A percentile compares a stretch with the other conserved stretches of the same genome.
These are phyloP conservation scores for Cydonia oblonga DNA, from an alignment of 331 rosid genomes.

Conservation along the genomic window DNA sequence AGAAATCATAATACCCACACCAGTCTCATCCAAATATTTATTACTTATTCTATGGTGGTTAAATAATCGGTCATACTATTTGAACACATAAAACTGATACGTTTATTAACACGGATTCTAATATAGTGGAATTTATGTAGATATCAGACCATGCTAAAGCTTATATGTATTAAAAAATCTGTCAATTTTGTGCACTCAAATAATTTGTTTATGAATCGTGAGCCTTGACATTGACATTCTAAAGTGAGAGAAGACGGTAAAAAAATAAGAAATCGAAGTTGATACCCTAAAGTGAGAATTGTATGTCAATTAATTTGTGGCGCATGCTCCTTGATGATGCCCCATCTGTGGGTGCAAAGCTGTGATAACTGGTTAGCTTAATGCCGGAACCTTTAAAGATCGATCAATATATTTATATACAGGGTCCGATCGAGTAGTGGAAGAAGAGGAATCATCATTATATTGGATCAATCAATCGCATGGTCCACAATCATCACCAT, in stretches of 20 bases:
- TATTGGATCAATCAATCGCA: not conserved
- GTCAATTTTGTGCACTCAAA: too few species aligned
- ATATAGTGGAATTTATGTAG: too few species aligned
- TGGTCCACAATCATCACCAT: not conserved
- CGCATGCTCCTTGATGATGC: not conserved
- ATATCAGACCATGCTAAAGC: too few species aligned
- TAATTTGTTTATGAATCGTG: not conserved
- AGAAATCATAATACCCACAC: not conserved
- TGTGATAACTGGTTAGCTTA: conserved; percentile 16
- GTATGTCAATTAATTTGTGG: not conserved
- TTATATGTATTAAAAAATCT: too few species aligned
- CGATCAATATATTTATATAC: not conserved
- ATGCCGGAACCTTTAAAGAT: conserved; percentile 9
- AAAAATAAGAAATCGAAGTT: not conserved
- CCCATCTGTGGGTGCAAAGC: not conserved
- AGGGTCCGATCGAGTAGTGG: not conserved
- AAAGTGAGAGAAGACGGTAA: too few species aligned
- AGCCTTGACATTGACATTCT: not conserved
- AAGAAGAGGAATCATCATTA: not conserved
- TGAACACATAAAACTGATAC: too few species aligned
- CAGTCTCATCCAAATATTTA: not conserved
- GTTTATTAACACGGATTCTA: too few species aligned
- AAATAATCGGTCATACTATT: too few species aligned
- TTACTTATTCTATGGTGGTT: not conserved
- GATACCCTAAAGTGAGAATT: not conserved